Evolutionary conservation across 2,329 filamentous ascomycete genomes (phyloP).

Genomic region (Myriangium duriaei): DNA sequence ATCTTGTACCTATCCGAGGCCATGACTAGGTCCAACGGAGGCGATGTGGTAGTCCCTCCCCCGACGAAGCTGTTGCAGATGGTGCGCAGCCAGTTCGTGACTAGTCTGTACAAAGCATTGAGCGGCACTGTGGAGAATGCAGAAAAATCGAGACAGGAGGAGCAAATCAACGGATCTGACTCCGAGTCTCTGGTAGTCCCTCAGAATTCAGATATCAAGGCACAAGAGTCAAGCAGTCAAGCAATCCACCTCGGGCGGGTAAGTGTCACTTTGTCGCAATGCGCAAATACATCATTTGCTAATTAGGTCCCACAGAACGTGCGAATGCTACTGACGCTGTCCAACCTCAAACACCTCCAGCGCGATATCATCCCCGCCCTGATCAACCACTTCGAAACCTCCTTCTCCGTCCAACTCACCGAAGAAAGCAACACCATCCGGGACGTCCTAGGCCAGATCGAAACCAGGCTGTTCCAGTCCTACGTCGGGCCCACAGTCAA

Average conservation of each 20-base stretch:
- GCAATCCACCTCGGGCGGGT: slow-evolving; percentile 23
- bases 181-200: slow-evolving; percentile 35
- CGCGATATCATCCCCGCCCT: slow-evolving; percentile 72
- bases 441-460: slow-evolving; percentile 82
- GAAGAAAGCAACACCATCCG: slow-evolving; percentile 87
- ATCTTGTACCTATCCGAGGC: slow-evolving; percentile 88
- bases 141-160: slow-evolving; percentile 52
- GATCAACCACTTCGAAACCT: slow-evolving; percentile 84
- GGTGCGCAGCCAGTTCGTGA: slow-evolving; percentile 85
- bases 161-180: slow-evolving; percentile 43
- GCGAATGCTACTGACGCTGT: slow-evolving; percentile 85
- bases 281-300: not conserved
- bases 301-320: slow-evolving; percentile 28
- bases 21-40: slow-evolving; percentile 57
- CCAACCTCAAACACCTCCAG: slow-evolving; percentile 76
- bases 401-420: slow-evolving; percentile 86
- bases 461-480: slow-evolving; percentile 78
- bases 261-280: slow-evolving; percentile 17
- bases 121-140: slow-evolving; percentile 97
- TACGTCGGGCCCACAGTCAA: slow-evolving; percentile 72
- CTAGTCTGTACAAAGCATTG: slow-evolving; percentile 82
- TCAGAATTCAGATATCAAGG: slow-evolving; percentile 13
- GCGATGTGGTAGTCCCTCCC: slow-evolving; percentile 73
- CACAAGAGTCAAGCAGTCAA: not conserved
- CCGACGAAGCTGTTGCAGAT: slow-evolving; percentile 78